These are phyloP conservation scores for Xylaria scruposa DNA, from an alignment of 495 filamentous ascomycete species.

Conservation along the genomic window DNA sequence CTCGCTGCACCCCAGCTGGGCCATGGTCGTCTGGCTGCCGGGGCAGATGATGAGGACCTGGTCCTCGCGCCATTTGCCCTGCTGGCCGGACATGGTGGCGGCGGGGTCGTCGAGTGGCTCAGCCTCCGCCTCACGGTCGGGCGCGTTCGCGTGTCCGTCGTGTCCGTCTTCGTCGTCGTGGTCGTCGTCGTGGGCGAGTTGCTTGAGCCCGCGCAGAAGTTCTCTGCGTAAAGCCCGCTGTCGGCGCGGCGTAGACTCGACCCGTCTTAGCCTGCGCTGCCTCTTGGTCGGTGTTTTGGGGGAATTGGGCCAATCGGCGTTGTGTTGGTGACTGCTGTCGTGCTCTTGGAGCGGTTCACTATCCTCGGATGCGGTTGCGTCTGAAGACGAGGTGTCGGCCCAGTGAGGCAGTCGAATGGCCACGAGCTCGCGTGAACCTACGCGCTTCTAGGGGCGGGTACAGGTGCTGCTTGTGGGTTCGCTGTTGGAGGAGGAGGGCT, in stretches of 20 bases:
- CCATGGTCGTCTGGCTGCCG: conserved; percentile 90
- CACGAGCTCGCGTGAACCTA: conserved; percentile 27
- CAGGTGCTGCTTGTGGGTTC: conserved; percentile 22
- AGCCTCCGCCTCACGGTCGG: neutral
- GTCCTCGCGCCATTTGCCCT: conserved; percentile 61
- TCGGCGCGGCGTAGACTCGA: conserved; percentile 15
- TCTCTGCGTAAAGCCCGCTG: conserved; percentile 26
- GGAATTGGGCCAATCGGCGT: neutral
- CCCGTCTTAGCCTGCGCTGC: neutral
- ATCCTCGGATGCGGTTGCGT: conserved; percentile 10
- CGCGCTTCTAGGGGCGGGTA: conserved; percentile 23
- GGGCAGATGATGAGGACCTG: conserved; percentile 81
- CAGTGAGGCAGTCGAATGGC: conserved; percentile 22
- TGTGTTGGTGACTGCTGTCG: neutral
- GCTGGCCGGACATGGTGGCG: conserved; percentile 51
- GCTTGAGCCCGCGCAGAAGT: conserved; percentile 11
- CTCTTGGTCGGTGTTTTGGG: neutral
- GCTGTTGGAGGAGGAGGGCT: neutral
- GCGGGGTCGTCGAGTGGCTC: conserved; percentile 2
- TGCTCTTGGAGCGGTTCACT: conserved; percentile 3
- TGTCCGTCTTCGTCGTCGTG: neutral
- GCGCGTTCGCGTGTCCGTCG: neutral
- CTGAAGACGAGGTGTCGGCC: conserved; percentile 21
- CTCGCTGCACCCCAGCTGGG: conserved; percentile 91
- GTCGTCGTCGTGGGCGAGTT: neutral